A percentile compares a stretch with the other conserved stretches of the same genome.
Evolutionary conservation across 768 basidiomycete species (phyloP).

Genomic region (Boletus patriciae): DNA sequence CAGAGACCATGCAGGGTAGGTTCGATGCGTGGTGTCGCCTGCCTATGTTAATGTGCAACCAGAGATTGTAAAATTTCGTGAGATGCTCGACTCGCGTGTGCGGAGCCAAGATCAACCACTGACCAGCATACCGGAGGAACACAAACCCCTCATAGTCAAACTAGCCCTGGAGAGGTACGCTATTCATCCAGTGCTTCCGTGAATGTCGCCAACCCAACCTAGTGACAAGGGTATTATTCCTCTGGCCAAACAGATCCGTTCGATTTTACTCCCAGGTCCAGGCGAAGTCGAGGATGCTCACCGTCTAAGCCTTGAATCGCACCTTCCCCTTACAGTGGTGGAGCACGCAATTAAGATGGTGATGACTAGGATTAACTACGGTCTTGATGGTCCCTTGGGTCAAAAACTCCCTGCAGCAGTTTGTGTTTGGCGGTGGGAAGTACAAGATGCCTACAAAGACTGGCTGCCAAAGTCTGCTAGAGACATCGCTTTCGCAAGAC

Average conservation of each 20-base stretch:
- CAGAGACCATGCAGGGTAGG: slow-evolving; percentile 80
- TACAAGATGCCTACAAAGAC: slow-evolving; percentile 53
- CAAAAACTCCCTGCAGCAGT: slow-evolving; percentile 61
- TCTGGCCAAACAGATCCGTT: slow-evolving; percentile 68
- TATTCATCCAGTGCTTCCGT: neutral
- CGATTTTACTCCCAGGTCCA: slow-evolving; percentile 62
- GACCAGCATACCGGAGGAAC: slow-evolving; percentile 59
- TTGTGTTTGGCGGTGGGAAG: slow-evolving; percentile 87
- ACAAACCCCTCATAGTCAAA: slow-evolving; percentile 77
- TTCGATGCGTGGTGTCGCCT: neutral
- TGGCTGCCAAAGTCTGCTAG: slow-evolving; percentile 68
- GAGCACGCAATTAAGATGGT: slow-evolving; percentile 65
- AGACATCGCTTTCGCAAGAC: slow-evolving; percentile 61
- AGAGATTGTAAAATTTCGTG: slow-evolving; percentile 80
- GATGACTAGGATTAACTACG: slow-evolving; percentile 77
- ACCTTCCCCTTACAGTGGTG: slow-evolving; percentile 47
- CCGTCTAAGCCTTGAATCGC: slow-evolving; percentile 36
- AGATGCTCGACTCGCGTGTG: slow-evolving; percentile 61
- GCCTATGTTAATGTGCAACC: slow-evolving; percentile 4
- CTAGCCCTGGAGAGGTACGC: slow-evolving; percentile 81
- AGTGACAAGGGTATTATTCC: slow-evolving; percentile 72
- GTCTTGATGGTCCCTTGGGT: slow-evolving; percentile 54
- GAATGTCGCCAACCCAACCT: slow-evolving; percentile 12
- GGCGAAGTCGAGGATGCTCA: slow-evolving; percentile 51
- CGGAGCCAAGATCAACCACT: slow-evolving; percentile 51